phyloP scores from a whole-genome alignment of 176 grass and related monocot species.

The Hordeum marinum region DNA sequence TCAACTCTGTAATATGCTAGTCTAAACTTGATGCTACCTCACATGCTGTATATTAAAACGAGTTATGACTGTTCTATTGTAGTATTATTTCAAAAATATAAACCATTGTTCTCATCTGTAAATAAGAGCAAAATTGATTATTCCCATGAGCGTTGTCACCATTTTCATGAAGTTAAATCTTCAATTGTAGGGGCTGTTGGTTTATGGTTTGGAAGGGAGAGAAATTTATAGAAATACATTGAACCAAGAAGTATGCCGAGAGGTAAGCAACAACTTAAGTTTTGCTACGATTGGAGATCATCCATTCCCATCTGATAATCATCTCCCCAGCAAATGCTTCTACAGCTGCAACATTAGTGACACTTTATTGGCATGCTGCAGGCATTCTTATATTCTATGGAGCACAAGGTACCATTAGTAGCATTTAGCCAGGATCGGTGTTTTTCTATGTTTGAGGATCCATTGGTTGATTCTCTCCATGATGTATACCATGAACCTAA shows the following conservation, averaged over 20 bases:
- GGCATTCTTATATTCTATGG: constrained; percentile 81
- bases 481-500: constrained; percentile 84
- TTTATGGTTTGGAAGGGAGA: constrained; percentile 85
- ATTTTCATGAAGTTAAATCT: constrained; percentile 13
- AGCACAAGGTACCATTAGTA: constrained; percentile 81
- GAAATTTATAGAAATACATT: constrained; percentile 82
- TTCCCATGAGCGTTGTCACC: neutral
- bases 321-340: neutral
- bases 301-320: neutral
- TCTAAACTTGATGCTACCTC: constrained; percentile 4
- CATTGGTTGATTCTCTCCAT: constrained; percentile 86
- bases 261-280: constrained; percentile 44
- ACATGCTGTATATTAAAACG: neutral
- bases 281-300: neutral
- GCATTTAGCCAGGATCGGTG: constrained; percentile 91
- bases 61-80: neutral
- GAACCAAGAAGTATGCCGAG: constrained; percentile 82
- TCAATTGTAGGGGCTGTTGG: constrained; percentile 71
- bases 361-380: constrained; percentile 32
- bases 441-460: constrained; percentile 84
- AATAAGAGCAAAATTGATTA: constrained; percentile 4
- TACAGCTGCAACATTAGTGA: constrained; percentile 4
- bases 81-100: neutral
- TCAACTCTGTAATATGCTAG: neutral
- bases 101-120: constrained; percentile 2